Evolutionary conservation across 139 green algal species (phyloP).

Genomic region (Auxenochlorella protothecoides): DNA sequence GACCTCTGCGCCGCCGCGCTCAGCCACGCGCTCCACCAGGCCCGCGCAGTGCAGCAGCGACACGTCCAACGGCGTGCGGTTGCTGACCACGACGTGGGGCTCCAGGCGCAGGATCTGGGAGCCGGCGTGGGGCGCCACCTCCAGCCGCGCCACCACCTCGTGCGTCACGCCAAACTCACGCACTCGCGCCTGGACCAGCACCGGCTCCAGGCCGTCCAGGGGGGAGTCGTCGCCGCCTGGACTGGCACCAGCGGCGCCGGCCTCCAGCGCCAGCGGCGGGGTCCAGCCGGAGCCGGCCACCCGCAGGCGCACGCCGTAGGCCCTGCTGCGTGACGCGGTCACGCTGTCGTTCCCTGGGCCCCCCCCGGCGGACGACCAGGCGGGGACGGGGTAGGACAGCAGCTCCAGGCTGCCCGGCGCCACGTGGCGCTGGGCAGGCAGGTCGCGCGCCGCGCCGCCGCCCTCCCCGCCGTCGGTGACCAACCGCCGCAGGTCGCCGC

Average conservation of each 20-base stretch:
- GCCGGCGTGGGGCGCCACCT: constrained; percentile 15
- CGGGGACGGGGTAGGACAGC: constrained; percentile 40
- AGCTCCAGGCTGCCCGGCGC: constrained; percentile 42
- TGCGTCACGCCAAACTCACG: constrained; percentile 30
- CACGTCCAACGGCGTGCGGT: constrained; percentile 56
- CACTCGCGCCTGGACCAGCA: constrained; percentile 28
- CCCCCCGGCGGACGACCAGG: background rate
- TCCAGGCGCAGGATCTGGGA: constrained; percentile 49
- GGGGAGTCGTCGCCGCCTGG: too few species aligned
- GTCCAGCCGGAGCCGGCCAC: constrained; percentile 39
- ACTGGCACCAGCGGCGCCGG: too few species aligned
- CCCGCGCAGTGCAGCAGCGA: constrained; percentile 46
- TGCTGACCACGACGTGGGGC: constrained; percentile 58
- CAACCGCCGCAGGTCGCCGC: too few species aligned
- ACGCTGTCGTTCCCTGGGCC: too few species aligned
- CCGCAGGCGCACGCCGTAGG: constrained; percentile 29
- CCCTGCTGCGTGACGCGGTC: constrained; percentile 9
- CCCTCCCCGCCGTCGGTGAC: too few species aligned
- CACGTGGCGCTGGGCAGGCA: constrained; percentile 9
- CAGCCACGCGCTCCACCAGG: background rate
- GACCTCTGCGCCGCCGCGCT: background rate
- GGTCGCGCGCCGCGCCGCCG: background rate
- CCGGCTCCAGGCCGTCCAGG: constrained; percentile 23
- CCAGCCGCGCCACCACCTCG: constrained; percentile 44
- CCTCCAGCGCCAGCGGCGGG: constrained; percentile 10